phyloP scores from a whole-genome alignment of 2,329 filamentous ascomycete genomes.

The Phyllosticta citrichinensis region DNA sequence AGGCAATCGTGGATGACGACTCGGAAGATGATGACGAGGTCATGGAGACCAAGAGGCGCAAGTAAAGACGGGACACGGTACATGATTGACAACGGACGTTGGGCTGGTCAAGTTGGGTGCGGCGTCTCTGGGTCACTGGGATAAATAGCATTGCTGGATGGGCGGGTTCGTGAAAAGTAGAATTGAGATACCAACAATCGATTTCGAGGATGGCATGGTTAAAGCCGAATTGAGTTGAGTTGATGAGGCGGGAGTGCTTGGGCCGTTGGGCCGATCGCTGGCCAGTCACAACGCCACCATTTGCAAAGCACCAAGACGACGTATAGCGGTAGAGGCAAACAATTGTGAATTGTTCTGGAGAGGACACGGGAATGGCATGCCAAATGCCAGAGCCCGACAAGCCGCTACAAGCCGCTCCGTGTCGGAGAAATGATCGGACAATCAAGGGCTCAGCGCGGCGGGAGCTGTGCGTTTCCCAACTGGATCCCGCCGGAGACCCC shows the following conservation, averaged over 20 bases:
- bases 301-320: not conserved
- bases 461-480: slow-evolving; percentile 5
- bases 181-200: not conserved
- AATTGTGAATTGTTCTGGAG: not conserved
- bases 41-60: slow-evolving; percentile 1
- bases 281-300: not conserved
- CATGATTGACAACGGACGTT: not conserved
- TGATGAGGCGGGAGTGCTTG: not conserved
- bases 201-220: not conserved
- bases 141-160: not conserved
- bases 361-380: not conserved
- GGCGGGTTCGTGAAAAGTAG: not conserved
- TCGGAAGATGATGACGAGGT: slow-evolving; percentile 28
- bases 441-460: not conserved
- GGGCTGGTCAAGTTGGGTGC: not conserved
- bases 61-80: not conserved
- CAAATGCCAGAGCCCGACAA: not conserved
- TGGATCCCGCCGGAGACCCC: slow-evolving; percentile 7
- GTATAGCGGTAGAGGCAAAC: not conserved
- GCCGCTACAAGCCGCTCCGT: not conserved
- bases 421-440: not conserved
- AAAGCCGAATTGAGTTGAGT: not conserved
- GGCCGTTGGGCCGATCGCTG: not conserved
- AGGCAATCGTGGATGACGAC: slow-evolving; percentile 26
- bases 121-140: not conserved